Evolutionary conservation across 2,329 filamentous ascomycete species (phyloP), one percentile per base, ranked within the genome.

Genomic region (Talaromyces marneffei): DNA sequence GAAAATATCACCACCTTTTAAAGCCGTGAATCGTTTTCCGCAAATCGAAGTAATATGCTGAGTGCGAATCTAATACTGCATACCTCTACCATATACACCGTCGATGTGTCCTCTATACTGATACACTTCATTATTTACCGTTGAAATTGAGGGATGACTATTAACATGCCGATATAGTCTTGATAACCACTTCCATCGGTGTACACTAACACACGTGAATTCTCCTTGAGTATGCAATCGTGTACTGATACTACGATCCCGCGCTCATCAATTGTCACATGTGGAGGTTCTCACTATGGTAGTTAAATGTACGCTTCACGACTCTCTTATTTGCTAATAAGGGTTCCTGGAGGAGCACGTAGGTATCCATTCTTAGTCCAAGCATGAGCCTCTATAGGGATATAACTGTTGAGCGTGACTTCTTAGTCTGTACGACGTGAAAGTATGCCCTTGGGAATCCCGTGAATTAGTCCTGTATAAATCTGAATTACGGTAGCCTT

Each of bases 221-320:
- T 31, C 1, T 37, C 9, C 5, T 37, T 60, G 16, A 4, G 7
- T n/a, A 35, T 33, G 6, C 3, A 2, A 7, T 37, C 10, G 16
- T 58, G 20, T 18, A 25, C 29, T 2, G 6, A 8, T 12, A 48
- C n/a, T 2, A 42, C 56, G 0, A 12, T 5, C 42, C 50, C 56
- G 3, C 42, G 42, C 31, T 50, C 31, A 2, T 31, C 1, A 10
- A 58, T 58, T 5, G 66, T 48, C 18, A 64, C 53, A 4, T 20
- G 18, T 23, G 57, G 57, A 46, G 37, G 63, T 14, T 35, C 52
- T 2, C 7, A 57, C 63, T 46, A 64, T 29, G 57, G 60, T 20
- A 35, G 23, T 10, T 42, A 40, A 40, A 64, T 23, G 40, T 62
- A 64, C 42, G 54, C 60, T 2, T 60, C 57, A 33, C 66, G 63